These are phyloP conservation scores for Zygotorulaspora florentina DNA, from an alignment of 805 yeast species.

Conservation along the genomic window DNA sequence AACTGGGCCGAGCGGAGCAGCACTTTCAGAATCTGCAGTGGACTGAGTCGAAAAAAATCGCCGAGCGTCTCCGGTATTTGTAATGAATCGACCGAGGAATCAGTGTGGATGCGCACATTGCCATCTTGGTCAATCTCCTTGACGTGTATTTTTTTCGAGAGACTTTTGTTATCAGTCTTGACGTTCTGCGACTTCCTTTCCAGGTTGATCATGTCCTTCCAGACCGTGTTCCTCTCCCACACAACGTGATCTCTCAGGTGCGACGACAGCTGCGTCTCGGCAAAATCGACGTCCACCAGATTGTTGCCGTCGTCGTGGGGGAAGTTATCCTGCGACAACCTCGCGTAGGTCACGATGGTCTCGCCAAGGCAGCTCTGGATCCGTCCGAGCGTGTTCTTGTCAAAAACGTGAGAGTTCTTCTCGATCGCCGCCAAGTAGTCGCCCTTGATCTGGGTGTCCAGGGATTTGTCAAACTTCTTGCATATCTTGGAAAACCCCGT, in stretches of 20 bases:
- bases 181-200: constrained; percentile 86
- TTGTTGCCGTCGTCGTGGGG: constrained; percentile 11
- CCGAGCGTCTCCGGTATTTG: constrained; percentile 17
- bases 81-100: constrained; percentile 18
- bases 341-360: constrained; percentile 52
- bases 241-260: constrained; percentile 87
- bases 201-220: constrained; percentile 93
- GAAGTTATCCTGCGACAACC: constrained; percentile 30
- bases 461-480: constrained; percentile 86
- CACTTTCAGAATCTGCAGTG: constrained; percentile 13
- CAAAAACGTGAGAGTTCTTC: constrained; percentile 51
- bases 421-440: constrained; percentile 51
- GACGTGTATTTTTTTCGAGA: constrained; percentile 9
- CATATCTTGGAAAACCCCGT: constrained; percentile 88
- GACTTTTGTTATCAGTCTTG: constrained; percentile 35
- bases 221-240: constrained; percentile 96
- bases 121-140: constrained; percentile 14
- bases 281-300: constrained; percentile 32
- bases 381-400: constrained; percentile 41
- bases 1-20: constrained; percentile 31
- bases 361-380: constrained; percentile 54
- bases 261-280: constrained; percentile 47
- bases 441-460: constrained; percentile 56
- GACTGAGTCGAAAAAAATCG: constrained; percentile 18
- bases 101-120: constrained; percentile 24